Evolutionary conservation across 2,329 filamentous ascomycete genomes (phyloP).

Genomic region (Thermochaetoides dissita): DNA sequence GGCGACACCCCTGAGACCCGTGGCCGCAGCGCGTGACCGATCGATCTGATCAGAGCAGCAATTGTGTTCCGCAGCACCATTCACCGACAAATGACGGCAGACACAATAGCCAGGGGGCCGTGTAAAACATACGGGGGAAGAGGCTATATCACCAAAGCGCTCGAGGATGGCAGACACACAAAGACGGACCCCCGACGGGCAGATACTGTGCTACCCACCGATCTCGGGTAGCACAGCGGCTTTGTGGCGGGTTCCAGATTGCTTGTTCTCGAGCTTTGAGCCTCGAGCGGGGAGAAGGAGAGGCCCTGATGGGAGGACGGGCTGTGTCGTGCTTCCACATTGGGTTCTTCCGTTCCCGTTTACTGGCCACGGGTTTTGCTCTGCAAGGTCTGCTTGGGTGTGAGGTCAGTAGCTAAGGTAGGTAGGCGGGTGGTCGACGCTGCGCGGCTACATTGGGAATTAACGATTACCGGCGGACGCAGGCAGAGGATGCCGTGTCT

Average conservation of each 20-base stretch:
- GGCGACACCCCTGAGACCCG: too few species aligned
- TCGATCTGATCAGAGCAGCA: too few species aligned
- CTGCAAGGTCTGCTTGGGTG: not conserved
- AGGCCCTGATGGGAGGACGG: too few species aligned
- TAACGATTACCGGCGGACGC: not conserved
- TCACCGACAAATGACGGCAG: slow-evolving; percentile 6
- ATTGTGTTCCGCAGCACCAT: not conserved
- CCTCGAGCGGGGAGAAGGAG: too few species aligned
- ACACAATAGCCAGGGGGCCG: too few species aligned
- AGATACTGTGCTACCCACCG: slow-evolving; percentile 1
- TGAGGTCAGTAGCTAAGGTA: not conserved
- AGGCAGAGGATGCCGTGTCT: slow-evolving; percentile 1
- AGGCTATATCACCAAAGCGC: slow-evolving; percentile 1
- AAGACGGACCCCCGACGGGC: not conserved
- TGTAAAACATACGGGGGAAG: not conserved
- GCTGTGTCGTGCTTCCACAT: too few species aligned
- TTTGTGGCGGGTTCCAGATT: too few species aligned
- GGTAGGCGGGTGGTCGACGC: not conserved
- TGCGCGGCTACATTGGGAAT: not conserved
- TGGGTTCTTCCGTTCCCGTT: too few species aligned
- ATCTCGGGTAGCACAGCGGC: not conserved
- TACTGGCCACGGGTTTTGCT: too few species aligned
- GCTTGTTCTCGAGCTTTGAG: too few species aligned
- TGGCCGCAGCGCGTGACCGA: too few species aligned
- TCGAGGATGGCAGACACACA: not conserved